Conservation (phyloP, 208 protist species). For the Angomonas desouzai region DNA sequence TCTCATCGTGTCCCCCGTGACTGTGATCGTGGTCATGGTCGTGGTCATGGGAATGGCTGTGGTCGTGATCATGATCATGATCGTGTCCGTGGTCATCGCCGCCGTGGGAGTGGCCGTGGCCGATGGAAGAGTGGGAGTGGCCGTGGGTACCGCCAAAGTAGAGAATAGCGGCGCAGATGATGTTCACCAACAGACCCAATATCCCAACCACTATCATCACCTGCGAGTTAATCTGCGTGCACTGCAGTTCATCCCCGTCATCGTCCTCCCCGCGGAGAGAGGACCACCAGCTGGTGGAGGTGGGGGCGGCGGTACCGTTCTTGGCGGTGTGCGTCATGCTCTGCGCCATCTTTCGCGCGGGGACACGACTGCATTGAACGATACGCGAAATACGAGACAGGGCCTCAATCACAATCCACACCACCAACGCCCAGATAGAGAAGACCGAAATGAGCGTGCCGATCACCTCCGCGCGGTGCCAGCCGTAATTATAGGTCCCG, state of each 20-base stretch:
- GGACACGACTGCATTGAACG: constrained; percentile 50
- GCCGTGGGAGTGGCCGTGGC: constrained; percentile 37
- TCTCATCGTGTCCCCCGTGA: constrained; percentile 10
- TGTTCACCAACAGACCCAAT: constrained; percentile 83
- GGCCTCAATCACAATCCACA: constrained; percentile 79
- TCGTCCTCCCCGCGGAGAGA: constrained; percentile 10
- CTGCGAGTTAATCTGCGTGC: constrained; percentile 46
- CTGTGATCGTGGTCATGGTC: constrained; percentile 13
- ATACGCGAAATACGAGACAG: constrained; percentile 60
- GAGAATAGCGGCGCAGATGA: constrained; percentile 77
- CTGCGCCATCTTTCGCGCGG: constrained; percentile 4
- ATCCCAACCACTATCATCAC: constrained; percentile 82
- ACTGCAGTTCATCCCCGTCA: constrained; percentile 15
- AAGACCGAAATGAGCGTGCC: constrained; percentile 87
- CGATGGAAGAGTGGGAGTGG: constrained; percentile 52
- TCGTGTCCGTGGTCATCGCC: constrained; percentile 40
- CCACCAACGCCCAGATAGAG: constrained; percentile 85
- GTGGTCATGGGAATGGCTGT: constrained; percentile 11
- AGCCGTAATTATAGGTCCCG: constrained; percentile 84
- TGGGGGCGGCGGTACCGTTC: neutral
- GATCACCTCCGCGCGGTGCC: constrained; percentile 88
- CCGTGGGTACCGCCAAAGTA: constrained; percentile 82
- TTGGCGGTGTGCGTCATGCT: neutral
- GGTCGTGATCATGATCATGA: constrained; percentile 37
- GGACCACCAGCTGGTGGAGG: neutral